Evolutionary conservation across 2,329 filamentous ascomycete species (phyloP).

Genomic region (Botryotinia narcissicola): DNA sequence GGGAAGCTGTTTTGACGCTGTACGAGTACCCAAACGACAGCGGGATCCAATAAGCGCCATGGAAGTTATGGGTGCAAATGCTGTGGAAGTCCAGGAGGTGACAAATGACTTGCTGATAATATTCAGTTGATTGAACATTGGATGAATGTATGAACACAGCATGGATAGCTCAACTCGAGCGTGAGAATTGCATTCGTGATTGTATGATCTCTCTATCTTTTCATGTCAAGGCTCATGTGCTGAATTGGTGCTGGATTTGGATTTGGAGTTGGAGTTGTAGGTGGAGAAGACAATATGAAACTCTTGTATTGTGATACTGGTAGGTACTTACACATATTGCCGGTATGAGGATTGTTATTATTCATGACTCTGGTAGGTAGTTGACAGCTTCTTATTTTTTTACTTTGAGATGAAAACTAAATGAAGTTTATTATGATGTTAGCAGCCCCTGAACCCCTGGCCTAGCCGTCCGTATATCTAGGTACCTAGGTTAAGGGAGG

Average conservation of each 20-base stretch:
- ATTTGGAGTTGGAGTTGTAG: background rate
- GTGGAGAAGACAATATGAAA: background rate
- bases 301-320: background rate
- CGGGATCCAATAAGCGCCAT: background rate
- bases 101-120: background rate
- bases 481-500: background rate
- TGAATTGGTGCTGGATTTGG: too few species aligned
- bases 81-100: background rate
- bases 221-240: background rate
- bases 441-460: background rate
- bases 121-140: background rate
- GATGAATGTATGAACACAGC: background rate
- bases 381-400: background rate
- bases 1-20: background rate
- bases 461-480: background rate
- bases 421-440: background rate
- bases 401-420: background rate
- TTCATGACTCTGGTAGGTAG: background rate
- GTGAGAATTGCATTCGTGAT: background rate
- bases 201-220: background rate
- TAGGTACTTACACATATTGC: constrained; percentile 4
- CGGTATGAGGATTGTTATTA: background rate
- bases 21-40: background rate
- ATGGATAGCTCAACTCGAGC: background rate
- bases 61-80: background rate